These are phyloP conservation scores for Jacaranda mimosifolia DNA, from an alignment of 257 asterid species.

Conservation along the genomic window DNA sequence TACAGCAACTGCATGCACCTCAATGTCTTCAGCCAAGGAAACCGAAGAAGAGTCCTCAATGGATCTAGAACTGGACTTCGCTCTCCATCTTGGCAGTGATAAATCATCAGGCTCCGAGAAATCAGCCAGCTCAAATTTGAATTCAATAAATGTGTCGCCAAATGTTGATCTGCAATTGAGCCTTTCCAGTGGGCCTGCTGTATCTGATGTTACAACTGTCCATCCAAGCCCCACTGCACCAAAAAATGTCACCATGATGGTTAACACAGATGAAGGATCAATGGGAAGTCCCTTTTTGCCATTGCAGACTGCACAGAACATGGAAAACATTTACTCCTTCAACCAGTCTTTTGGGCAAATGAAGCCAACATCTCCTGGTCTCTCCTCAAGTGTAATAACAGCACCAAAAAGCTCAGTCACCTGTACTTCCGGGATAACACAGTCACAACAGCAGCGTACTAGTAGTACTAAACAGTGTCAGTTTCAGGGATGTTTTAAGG, in stretches of 20 bases:
- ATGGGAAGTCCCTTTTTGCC: slow-evolving; percentile 46
- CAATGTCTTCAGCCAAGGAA: slow-evolving; percentile 88
- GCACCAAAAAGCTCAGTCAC: slow-evolving; percentile 91
- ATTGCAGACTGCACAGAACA: slow-evolving; percentile 43
- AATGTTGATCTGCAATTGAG: slow-evolving; percentile 83
- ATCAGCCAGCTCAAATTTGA: slow-evolving; percentile 50
- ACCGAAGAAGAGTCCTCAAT: slow-evolving; percentile 80
- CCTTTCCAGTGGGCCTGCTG: slow-evolving; percentile 72
- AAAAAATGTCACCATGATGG: slow-evolving; percentile 41
- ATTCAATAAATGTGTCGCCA: slow-evolving; percentile 47
- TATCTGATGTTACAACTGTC: slow-evolving; percentile 69
- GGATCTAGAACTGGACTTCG: slow-evolving; percentile 91
- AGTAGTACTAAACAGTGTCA: slow-evolving; percentile 75
- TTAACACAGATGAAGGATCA: slow-evolving; percentile 54
- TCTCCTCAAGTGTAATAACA: slow-evolving; percentile 62
- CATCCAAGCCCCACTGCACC: slow-evolving; percentile 51
- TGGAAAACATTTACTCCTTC: slow-evolving; percentile 46
- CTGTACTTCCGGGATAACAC: slow-evolving; percentile 95
- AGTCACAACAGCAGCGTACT: slow-evolving; percentile 66
- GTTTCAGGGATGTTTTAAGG: slow-evolving; percentile 85
- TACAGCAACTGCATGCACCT: slow-evolving; percentile 86
- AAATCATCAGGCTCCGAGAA: slow-evolving; percentile 57
- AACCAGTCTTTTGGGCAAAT: slow-evolving; percentile 49
- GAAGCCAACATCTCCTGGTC: slow-evolving; percentile 58
- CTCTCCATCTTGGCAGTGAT: slow-evolving; percentile 83